A percentile compares a stretch with the other conserved stretches of the same genome.
Evolutionary conservation across 1,139 yeast genomes (phyloP).

Genomic region (Kazachstania sp.): DNA sequence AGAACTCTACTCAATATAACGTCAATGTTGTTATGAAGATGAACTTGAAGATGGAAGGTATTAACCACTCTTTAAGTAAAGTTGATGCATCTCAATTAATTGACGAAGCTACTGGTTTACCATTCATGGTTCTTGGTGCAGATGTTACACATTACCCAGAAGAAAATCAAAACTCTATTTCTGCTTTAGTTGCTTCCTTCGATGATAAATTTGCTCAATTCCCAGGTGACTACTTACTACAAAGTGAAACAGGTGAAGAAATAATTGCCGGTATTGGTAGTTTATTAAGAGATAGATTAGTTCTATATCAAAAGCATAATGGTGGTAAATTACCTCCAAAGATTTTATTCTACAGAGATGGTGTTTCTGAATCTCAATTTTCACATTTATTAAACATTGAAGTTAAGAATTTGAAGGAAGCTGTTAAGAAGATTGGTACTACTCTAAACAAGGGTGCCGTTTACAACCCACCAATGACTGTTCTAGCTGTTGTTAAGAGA

Average conservation of each 20-base stretch:
- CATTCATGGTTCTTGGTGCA: slow-evolving; percentile 17
- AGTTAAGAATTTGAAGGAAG: slow-evolving; percentile 14
- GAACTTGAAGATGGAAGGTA: slow-evolving; percentile 17
- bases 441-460: slow-evolving; percentile 7
- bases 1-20: slow-evolving; percentile 14
- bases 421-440: slow-evolving; percentile 11
- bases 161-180: slow-evolving; percentile 17
- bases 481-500: slow-evolving; percentile 17
- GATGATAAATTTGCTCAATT: slow-evolving; percentile 18
- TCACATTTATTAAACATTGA: slow-evolving; percentile 16
- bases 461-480: slow-evolving; percentile 16
- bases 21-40: slow-evolving; percentile 19
- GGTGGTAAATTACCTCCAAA: slow-evolving; percentile 18
- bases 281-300: slow-evolving; percentile 12
- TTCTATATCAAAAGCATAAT: slow-evolving; percentile 13
- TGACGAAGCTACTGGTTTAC: slow-evolving; percentile 14
- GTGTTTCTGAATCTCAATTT: slow-evolving; percentile 20
- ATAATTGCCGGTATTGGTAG: slow-evolving; percentile 14
- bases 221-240: slow-evolving; percentile 18
- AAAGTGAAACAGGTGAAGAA: slow-evolving; percentile 17
- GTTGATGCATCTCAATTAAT: slow-evolving; percentile 9
- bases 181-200: slow-evolving; percentile 17
- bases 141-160: slow-evolving; percentile 23
- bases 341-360: slow-evolving; percentile 19
- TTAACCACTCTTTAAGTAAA: slow-evolving; percentile 12